Evolutionary conservation across 2,329 filamentous ascomycete species (phyloP), one percentile per base, ranked within the genome.

Genomic region (Xylaria arbuscula): DNA sequence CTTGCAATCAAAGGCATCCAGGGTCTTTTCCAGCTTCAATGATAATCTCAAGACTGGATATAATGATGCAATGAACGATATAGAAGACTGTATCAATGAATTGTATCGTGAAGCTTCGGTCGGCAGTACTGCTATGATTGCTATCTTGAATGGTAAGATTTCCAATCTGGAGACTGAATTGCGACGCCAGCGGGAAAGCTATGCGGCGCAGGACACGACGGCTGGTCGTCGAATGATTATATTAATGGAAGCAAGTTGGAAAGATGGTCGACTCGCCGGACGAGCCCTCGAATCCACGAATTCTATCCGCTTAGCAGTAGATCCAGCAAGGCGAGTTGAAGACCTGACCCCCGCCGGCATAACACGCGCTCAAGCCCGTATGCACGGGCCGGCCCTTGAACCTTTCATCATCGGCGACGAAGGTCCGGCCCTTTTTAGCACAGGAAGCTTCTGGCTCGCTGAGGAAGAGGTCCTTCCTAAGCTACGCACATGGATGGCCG

Each of bases 391-490:
- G 2, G n/a, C 34, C 4, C 38, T 70, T 9, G 40, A 68, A 24
- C 22, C 50, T 8, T 70, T 64, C 19, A 60, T 72, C 51, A 47
- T 66, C 34, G 67, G 67, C 10, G 62, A 68, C n/a, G 62, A 66
- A 64, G 64, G 67, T 11, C 51, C 60, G 15, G 45, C 19, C 2
- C n/a, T 64, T 13, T 64, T 68, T 24, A 24, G 62, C 38, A 48
- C 50, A 10, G 34, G 53, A 15, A 40, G 57, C 17, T 47, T 62
- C 48, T 70, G 65, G 68, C 54, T 70, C 22, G 70, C 70, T 2
- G 65, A 72, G 36, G 68, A 70, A n/a, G 60, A 38, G 22, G 63
- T 68, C 1, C 38, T 72, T n/a, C 68, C 59, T 7, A 66, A 60
- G 32, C 32, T 70, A 40, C 59, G 66, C 3, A 47, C 53, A 13